Evolutionary conservation across 2,329 filamentous ascomycete species (phyloP), one percentile per base, ranked within the genome.

Genomic region (Cytospora paraplurivora): DNA sequence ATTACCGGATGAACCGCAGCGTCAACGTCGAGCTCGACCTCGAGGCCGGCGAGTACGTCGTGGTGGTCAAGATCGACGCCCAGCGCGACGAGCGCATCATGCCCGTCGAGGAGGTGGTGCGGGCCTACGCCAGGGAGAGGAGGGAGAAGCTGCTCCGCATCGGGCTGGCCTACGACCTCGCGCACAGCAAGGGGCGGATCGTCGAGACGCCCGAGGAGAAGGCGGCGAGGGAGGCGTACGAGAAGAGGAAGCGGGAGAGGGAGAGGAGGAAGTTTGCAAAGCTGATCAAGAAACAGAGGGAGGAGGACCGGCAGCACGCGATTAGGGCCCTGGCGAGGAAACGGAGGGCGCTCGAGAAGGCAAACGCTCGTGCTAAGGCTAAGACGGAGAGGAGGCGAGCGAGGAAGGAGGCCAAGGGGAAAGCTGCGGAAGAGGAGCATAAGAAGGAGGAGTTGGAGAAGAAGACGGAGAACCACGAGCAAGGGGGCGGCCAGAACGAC

Each of bases 91-190:
- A 76, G 1, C 68, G 69, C 1, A 56, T 73, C 4, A 69, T 76
- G 11, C 83, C 83, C 0, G 76, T 85, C 17, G 85, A 87, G 68
- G 81, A 85, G 1, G 82, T 88, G 1, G 79, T 87, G 32, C 82
- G 83, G 69, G 74, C 75, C 13, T 80, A 86, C 68, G 82, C 78
- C 62, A 72, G 76, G 56, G 69, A 73, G 1, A 79, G 82, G 13
- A 85, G 86, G 56, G 83, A 85, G 52, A 88, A 87, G 72, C 76
- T 88, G 2, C 79, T 82, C 1, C 81, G 84, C 47, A 82, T 87
- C 7, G 85, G 84, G 2, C 78, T 80, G 47, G 81, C 84, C 0
- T 87, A 88, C 64, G 85, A 88, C 68, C 69, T 87, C 7, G 85
- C 85, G 0, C 85, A 88, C 68, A 81, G 78, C 74, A 87, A 87